phyloP scores from a whole-genome alignment of 1,139 yeast genomes.

The Blastobotrys aristatus region DNA sequence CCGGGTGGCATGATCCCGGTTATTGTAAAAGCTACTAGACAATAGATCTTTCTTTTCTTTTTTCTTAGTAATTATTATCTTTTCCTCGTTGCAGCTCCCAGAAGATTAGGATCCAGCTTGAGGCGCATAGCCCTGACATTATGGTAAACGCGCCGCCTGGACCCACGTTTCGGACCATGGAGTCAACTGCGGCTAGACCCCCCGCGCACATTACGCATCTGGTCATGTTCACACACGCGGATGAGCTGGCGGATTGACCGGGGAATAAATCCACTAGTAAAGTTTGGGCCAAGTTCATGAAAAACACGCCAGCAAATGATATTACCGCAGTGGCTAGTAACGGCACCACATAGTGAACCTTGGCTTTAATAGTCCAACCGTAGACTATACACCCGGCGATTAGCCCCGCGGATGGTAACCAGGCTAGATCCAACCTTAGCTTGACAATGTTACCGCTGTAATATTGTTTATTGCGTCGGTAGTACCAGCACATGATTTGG shows the following conservation, averaged over 20 bases:
- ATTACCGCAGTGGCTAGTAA: conserved; percentile 46
- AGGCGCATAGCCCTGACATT: conserved; percentile 40
- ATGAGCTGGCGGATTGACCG: conserved; percentile 52
- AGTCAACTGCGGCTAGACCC: conserved; percentile 56
- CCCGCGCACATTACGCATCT: conserved; percentile 59
- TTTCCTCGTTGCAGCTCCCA: conserved; percentile 17
- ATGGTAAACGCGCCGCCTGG: conserved; percentile 64
- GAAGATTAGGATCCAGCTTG: conserved; percentile 19
- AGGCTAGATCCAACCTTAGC: conserved; percentile 41
- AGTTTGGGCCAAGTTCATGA: conserved; percentile 49
- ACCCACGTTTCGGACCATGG: conserved; percentile 48
- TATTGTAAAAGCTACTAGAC: conserved; percentile 34
- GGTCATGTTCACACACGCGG: conserved; percentile 55
- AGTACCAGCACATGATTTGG: conserved; percentile 31
- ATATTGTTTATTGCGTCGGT: conserved; percentile 26
- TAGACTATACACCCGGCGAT: conserved; percentile 43
- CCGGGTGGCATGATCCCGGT: conserved; percentile 67
- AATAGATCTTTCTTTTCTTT: not conserved
- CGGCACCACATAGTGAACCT: conserved; percentile 50
- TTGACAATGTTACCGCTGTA: conserved; percentile 42
- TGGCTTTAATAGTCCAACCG: conserved; percentile 64
- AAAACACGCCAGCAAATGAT: conserved; percentile 49
- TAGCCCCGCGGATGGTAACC: conserved; percentile 34
- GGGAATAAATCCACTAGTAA: conserved; percentile 61
- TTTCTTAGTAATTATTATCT: no score